A percentile compares a stretch with the other conserved stretches of the same genome.
These are phyloP conservation scores for Pythium sp. DNA, from an alignment of 352 stramenopile species.

Conservation along the genomic window DNA sequence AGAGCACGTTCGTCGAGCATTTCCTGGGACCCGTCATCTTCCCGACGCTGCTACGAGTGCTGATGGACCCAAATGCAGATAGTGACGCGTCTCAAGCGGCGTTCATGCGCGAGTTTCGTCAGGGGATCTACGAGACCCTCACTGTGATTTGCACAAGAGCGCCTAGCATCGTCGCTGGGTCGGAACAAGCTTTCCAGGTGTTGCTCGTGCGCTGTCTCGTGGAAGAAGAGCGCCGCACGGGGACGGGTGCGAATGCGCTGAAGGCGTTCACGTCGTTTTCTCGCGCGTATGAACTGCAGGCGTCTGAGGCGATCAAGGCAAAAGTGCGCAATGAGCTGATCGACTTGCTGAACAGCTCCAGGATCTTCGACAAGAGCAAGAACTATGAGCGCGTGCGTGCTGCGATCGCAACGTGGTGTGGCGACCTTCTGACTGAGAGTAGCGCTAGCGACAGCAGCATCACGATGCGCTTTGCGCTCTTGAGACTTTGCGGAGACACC, in stretches of 20 bases:
- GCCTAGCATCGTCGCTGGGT: constrained; percentile 40
- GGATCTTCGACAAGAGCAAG: constrained; percentile 54
- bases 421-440: constrained; percentile 27
- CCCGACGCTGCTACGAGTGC: constrained; percentile 54
- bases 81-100: constrained; percentile 36
- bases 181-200: constrained; percentile 73
- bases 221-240: constrained; percentile 46
- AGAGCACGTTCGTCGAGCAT: constrained; percentile 35
- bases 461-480: constrained; percentile 56
- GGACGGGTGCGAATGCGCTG: constrained; percentile 54
- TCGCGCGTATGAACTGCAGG: constrained; percentile 34
- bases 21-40: constrained; percentile 68
- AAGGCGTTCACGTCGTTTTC: constrained; percentile 60
- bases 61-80: constrained; percentile 64
- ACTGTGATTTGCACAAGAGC: constrained; percentile 38
- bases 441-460: constrained; percentile 26
- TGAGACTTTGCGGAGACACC: constrained; percentile 36
- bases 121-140: constrained; percentile 63
- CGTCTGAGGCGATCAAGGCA: constrained; percentile 21
- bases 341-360: constrained; percentile 49
- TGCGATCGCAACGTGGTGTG: constrained; percentile 61
- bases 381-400: constrained; percentile 64
- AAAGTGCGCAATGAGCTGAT: constrained; percentile 55
- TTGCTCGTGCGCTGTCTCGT: constrained; percentile 59
- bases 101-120: constrained; percentile 53